These are phyloP conservation scores for Sonneratia alba DNA, from an alignment of 345 rosid species.

Conservation along the genomic window DNA sequence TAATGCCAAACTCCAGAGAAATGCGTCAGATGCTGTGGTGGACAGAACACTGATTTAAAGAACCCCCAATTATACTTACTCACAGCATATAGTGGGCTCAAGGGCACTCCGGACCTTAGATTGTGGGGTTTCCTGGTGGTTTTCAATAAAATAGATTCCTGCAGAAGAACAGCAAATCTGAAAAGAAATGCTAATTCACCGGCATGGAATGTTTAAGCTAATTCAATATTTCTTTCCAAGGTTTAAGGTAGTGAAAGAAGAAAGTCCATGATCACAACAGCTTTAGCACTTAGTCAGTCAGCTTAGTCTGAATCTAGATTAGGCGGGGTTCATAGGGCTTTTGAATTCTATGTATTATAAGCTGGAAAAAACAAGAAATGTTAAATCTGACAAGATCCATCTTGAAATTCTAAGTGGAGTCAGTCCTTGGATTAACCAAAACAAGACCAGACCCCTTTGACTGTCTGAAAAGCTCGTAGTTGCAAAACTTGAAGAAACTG, in stretches of 20 bases:
- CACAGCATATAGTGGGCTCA: neutral
- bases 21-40: neutral
- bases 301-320: too few relatives aligned
- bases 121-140: neutral
- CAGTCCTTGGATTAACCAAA: constrained; percentile 1
- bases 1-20: neutral
- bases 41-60: too few relatives aligned
- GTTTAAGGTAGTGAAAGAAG: too few relatives aligned
- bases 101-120: neutral
- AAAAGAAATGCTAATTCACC: neutral
- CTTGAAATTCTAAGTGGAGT: neutral
- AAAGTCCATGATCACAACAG: too few relatives aligned
- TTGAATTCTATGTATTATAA: too few relatives aligned
- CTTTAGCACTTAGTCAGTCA: too few relatives aligned
- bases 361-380: neutral
- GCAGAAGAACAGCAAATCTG: neutral
- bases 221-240: too few relatives aligned
- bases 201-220: too few relatives aligned
- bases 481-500: neutral
- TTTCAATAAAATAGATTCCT: neutral
- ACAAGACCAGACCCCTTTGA: neutral
- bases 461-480: neutral
- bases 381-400: constrained; percentile 1
- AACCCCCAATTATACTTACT: too few relatives aligned
- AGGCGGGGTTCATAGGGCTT: too few relatives aligned